Evolutionary conservation across 2,329 filamentous ascomycete species (phyloP).

Genomic region (Diaporthe helianthi): DNA sequence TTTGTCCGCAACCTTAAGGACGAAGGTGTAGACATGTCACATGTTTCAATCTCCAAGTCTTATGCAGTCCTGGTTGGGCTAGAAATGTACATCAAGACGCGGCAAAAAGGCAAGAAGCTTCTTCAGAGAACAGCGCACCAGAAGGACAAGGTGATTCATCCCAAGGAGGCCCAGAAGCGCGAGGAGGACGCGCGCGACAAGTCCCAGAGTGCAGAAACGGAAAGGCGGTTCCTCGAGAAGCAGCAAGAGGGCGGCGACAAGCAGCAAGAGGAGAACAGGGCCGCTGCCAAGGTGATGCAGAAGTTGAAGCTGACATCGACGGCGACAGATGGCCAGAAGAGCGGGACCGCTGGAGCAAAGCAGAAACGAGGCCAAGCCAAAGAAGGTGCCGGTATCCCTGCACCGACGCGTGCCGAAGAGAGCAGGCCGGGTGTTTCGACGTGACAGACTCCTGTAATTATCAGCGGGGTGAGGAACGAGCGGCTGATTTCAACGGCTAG

Average conservation of each 20-base stretch:
- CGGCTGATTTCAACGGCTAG: background rate
- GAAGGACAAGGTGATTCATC: slow-evolving; percentile 66
- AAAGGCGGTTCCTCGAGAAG: slow-evolving; percentile 52
- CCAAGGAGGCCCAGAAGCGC: slow-evolving; percentile 62
- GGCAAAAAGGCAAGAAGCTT: slow-evolving; percentile 66
- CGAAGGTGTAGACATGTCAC: slow-evolving; percentile 78
- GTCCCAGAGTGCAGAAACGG: slow-evolving; percentile 63
- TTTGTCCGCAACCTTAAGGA: slow-evolving; percentile 78
- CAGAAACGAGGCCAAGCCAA: background rate
- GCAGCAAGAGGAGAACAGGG: slow-evolving; percentile 48
- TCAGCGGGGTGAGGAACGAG: background rate
- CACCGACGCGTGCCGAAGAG: background rate
- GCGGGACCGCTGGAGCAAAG: slow-evolving; percentile 10
- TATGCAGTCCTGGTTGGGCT: slow-evolving; percentile 85
- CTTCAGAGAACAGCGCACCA: slow-evolving; percentile 57
- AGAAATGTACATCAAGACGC: slow-evolving; percentile 78
- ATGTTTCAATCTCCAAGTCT: slow-evolving; percentile 78
- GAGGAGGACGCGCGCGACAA: slow-evolving; percentile 68
- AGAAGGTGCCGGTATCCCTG: background rate
- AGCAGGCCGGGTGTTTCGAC: background rate
- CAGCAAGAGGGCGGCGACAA: slow-evolving; percentile 44
- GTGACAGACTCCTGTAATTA: background rate
- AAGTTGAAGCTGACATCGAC: slow-evolving; percentile 48
- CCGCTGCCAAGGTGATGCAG: slow-evolving; percentile 46
- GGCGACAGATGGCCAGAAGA: slow-evolving; percentile 39